phyloP scores from a whole-genome alignment of 73 alveolate species.

The Blepharisma stoltei region DNA sequence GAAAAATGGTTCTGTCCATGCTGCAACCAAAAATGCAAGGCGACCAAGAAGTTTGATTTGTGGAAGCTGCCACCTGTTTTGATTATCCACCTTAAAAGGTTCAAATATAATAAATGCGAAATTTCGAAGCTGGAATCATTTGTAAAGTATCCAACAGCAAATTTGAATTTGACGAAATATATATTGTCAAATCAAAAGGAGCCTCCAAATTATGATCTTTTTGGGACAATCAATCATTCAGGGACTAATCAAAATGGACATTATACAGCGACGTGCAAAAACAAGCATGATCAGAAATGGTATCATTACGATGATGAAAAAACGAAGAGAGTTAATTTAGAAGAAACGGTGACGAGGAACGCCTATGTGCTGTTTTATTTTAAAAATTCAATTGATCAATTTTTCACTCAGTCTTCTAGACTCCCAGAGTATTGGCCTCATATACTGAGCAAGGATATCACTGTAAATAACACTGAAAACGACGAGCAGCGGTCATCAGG shows the following conservation, averaged over 20 bases:
- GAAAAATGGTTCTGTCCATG: slow-evolving; percentile 77
- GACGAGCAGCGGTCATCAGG: too few species aligned
- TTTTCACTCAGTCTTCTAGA: background rate
- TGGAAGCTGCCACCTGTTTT: slow-evolving; percentile 87
- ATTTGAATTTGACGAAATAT: slow-evolving; percentile 68
- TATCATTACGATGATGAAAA: background rate
- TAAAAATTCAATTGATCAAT: background rate
- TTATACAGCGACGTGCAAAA: slow-evolving; percentile 69
- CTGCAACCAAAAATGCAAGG: slow-evolving; percentile 65
- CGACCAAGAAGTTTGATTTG: slow-evolving; percentile 76
- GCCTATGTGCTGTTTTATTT: background rate
- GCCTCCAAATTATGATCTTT: slow-evolving; percentile 80
- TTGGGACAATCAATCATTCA: slow-evolving; percentile 81
- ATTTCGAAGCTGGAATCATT: slow-evolving; percentile 65
- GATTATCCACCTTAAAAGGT: slow-evolving; percentile 84
- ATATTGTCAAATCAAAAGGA: slow-evolving; percentile 69
- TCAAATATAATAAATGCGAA: slow-evolving; percentile 49
- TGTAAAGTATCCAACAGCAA: slow-evolving; percentile 76
- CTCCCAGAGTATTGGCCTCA: background rate
- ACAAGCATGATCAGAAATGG: background rate
- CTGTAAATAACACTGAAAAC: too few species aligned
- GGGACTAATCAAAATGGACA: slow-evolving; percentile 87
- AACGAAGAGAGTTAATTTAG: background rate
- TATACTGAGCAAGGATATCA: background rate
- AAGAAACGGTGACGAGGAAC: background rate